Percentiles rank a stretch among this genome's conserved stretches.
Evolutionary conservation across 2,329 filamentous ascomycete genomes (phyloP).

Genomic region (Pleurostoma richardsiae): DNA sequence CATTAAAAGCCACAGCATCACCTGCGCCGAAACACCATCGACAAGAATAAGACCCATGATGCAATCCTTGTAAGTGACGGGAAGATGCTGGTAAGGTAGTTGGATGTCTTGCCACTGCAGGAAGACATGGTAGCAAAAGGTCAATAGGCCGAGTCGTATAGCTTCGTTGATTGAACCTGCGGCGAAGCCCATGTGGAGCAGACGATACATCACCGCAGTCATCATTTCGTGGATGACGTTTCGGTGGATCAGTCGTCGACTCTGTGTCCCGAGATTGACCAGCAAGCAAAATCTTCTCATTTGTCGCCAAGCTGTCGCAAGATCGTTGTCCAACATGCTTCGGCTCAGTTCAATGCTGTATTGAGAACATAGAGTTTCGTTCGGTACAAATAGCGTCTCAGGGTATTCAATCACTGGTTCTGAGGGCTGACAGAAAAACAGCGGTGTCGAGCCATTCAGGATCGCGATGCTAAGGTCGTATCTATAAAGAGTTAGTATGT

Average conservation of each 20-base stretch:
- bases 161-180: constrained; percentile 22
- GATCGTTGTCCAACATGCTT: constrained; percentile 3
- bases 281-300: constrained; percentile 17
- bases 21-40: neutral
- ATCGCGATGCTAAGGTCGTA: constrained; percentile 12
- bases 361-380: too few species aligned
- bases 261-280: constrained; percentile 16
- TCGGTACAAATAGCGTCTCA: neutral
- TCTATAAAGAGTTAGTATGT: neutral
- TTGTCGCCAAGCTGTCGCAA: constrained; percentile 13
- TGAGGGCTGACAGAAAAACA: constrained; percentile 8
- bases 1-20: neutral
- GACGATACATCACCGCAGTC: constrained; percentile 32
- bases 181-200: constrained; percentile 25
- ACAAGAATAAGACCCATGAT: neutral
- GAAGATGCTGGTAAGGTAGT: neutral
- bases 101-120: constrained; percentile 27
- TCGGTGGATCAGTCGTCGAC: constrained; percentile 9
- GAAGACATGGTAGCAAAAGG: constrained; percentile 31
- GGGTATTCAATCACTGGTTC: constrained; percentile 9
- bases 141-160: constrained; percentile 31
- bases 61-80: neutral
- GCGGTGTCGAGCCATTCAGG: constrained; percentile 7
- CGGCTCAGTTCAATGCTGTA: too few species aligned
- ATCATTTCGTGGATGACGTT: constrained; percentile 20